A percentile compares a stretch with the other conserved stretches of the same genome.
Evolutionary conservation across 2,329 filamentous ascomycete genomes (phyloP).

Genomic region (Xylariaceae sp.): DNA sequence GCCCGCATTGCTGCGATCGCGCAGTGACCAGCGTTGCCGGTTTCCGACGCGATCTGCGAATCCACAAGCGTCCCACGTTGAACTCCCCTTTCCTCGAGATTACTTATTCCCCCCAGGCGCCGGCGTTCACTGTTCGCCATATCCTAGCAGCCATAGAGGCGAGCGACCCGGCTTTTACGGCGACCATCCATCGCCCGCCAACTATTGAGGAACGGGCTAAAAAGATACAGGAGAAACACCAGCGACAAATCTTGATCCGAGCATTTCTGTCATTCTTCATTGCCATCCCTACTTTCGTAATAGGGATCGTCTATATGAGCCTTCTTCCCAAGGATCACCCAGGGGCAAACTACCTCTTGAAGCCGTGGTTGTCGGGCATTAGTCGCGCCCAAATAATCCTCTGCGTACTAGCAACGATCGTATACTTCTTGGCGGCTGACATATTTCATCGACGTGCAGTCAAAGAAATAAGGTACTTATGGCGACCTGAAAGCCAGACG

Average conservation of each 20-base stretch:
- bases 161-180: slow-evolving; percentile 59
- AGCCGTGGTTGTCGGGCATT: slow-evolving; percentile 65
- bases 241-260: slow-evolving; percentile 62
- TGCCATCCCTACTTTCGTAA: slow-evolving; percentile 76
- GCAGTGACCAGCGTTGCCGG: slow-evolving; percentile 50
- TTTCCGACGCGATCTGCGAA: slow-evolving; percentile 46
- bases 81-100: slow-evolving; percentile 64
- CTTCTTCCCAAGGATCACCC: slow-evolving; percentile 58
- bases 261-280: slow-evolving; percentile 62
- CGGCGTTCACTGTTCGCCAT: slow-evolving; percentile 66
- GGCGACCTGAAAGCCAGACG: slow-evolving; percentile 68
- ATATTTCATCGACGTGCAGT: slow-evolving; percentile 74
- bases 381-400: slow-evolving; percentile 73
- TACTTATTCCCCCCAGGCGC: slow-evolving; percentile 62
- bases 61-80: slow-evolving; percentile 52
- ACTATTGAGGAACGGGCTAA: slow-evolving; percentile 78
- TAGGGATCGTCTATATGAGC: slow-evolving; percentile 89
- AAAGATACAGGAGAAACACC: slow-evolving; percentile 65
- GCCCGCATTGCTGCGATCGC: slow-evolving; percentile 61
- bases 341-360: slow-evolving; percentile 61
- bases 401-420: slow-evolving; percentile 74
- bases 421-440: slow-evolving; percentile 83
- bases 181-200: slow-evolving; percentile 71
- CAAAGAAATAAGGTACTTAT: slow-evolving; percentile 73
- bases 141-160: slow-evolving; percentile 64